phyloP scores from a whole-genome alignment of 306 rosid species.

The Cicer chorassanicum region DNA sequence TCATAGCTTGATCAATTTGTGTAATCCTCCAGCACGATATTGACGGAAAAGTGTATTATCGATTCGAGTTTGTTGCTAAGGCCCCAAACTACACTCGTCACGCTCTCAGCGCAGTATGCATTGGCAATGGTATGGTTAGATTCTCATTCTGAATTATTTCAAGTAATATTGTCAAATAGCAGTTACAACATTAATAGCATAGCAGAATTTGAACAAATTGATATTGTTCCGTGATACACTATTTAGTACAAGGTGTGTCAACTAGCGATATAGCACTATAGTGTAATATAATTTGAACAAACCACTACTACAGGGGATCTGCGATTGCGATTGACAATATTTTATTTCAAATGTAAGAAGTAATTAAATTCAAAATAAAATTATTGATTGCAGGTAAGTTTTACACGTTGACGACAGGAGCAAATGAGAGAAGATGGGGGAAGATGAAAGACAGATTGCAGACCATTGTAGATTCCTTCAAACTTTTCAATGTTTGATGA shows the following conservation, averaged over 20 bases:
- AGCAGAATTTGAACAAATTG: no score
- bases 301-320: no score
- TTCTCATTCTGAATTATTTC: conserved; percentile 7
- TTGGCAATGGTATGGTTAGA: conserved; percentile 75
- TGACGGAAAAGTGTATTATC: conserved; percentile 82
- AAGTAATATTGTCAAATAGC: no score
- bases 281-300: no score
- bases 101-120: conserved; percentile 79
- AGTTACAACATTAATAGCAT: no score
- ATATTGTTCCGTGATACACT: no score
- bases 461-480: conserved; percentile 77
- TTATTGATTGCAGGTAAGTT: conserved; percentile 71
- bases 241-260: no score
- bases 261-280: no score
- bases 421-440: conserved; percentile 94
- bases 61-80: conserved; percentile 81
- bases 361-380: background rate
- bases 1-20: conserved; percentile 29
- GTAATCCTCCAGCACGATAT: conserved; percentile 67
- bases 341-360: conserved; percentile 10
- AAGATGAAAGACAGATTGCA: conserved; percentile 92
- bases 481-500: conserved; percentile 61
- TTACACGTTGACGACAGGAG: conserved; percentile 87
- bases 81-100: conserved; percentile 98
- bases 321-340: no score